These are phyloP conservation scores for Glycyrrhiza uralensis DNA, from an alignment of 306 rosid genomes.

Conservation along the genomic window DNA sequence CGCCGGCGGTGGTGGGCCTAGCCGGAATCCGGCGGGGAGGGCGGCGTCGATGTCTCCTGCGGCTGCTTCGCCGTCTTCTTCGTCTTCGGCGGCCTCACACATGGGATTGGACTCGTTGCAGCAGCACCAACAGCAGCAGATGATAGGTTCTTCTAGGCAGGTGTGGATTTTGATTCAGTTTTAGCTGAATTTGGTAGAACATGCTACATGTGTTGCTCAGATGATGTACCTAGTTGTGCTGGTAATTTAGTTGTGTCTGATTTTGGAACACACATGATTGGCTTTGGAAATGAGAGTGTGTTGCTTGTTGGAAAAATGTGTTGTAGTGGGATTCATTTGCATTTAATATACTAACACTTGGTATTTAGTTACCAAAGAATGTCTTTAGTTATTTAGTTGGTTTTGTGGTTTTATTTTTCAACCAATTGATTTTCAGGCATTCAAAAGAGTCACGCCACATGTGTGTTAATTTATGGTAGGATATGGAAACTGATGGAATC, in stretches of 20 bases:
- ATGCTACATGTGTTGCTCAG: slow-evolving; percentile 20
- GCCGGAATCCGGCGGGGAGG: slow-evolving; percentile 82
- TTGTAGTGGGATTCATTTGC: slow-evolving; percentile 28
- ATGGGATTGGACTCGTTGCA: slow-evolving; percentile 73
- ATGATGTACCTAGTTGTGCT: slow-evolving; percentile 11
- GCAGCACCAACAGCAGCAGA: slow-evolving; percentile 74
- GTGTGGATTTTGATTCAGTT: slow-evolving; percentile 45
- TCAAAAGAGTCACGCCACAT: slow-evolving; percentile 27
- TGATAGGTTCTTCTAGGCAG: slow-evolving; percentile 83
- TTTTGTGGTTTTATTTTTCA: slow-evolving; percentile 1
- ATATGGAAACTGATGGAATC: slow-evolving; percentile 35
- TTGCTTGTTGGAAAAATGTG: slow-evolving; percentile 21
- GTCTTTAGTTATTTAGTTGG: slow-evolving; percentile 24
- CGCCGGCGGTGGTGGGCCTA: slow-evolving; percentile 60
- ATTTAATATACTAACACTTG: slow-evolving; percentile 30
- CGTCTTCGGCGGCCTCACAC: slow-evolving; percentile 87
- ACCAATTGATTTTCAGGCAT: slow-evolving; percentile 19
- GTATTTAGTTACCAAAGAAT: slow-evolving; percentile 17
- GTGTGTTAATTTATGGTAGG: slow-evolving; percentile 17
- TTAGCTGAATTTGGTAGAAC: slow-evolving; percentile 27
- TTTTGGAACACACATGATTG: slow-evolving; percentile 13
- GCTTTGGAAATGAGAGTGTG: slow-evolving; percentile 25
- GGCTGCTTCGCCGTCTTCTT: slow-evolving; percentile 80
- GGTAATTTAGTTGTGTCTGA: slow-evolving; percentile 9
- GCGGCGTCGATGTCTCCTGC: slow-evolving; percentile 74